Evolutionary conservation across 768 basidiomycete genomes (phyloP), one percentile per base, ranked within the genome.

Genomic region (Lactarius trivialis): DNA sequence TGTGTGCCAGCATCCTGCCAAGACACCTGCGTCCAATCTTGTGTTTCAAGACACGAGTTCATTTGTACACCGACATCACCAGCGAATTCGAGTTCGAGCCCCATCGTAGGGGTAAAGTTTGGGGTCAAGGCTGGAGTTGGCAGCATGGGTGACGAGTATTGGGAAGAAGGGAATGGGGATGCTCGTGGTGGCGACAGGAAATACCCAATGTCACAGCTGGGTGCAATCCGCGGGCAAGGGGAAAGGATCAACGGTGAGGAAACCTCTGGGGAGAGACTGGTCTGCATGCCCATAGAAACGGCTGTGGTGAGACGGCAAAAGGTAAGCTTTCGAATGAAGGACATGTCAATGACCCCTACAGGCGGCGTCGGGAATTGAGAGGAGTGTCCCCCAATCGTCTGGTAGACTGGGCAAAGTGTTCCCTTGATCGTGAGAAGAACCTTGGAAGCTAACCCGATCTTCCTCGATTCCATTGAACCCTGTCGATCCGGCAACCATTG

Each of bases 1-100:
- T n/a, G 53, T 32, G 36, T 50, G n/a, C 49, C 26, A 12, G 15
- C 21, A 33, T 32, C 63, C 48, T 33, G 63, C 63, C 63, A 64
- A 54, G 19, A 24, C 33, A n/a, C 14, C 26, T 9, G 15, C 19
- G 24, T 55, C 62, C 62, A 63, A 37, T 60, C 48, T 49, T n/a
- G 17, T 24, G 7, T 53, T 19, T 4, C 7, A 34, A 41, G 19
- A 49, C 32, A 60, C 26, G 36, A n/a, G 39, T 4, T 32, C 4
- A 57, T 21, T n/a, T 54, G 54, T 12, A 41, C 5, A 17, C 33
- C n/a, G 32, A 59, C 32, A 30, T 55, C 45, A n/a, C 2, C 12
- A 11, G 32, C 4, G 21, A 55, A 59, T 2, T 11, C 62, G 43
- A 54, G 24, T 2, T 11, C 62, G 43, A 54, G 24, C 36, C 2